Evolutionary conservation across 805 yeast genomes (phyloP).

Genomic region (Pichia kluyveri): DNA sequence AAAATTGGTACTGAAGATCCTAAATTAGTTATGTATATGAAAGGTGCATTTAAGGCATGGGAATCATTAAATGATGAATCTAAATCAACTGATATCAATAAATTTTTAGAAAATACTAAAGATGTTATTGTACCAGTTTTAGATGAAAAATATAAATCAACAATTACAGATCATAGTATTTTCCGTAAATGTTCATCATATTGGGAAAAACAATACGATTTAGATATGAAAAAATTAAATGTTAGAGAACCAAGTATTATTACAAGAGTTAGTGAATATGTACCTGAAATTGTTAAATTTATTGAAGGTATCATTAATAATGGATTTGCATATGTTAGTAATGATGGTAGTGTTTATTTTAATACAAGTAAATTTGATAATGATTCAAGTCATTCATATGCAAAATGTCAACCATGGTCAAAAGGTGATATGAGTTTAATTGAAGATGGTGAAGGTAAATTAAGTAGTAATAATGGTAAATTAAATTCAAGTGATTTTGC

Average conservation of each 20-base stretch:
- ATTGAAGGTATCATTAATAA: slow-evolving; percentile 66
- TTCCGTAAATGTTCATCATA: slow-evolving; percentile 75
- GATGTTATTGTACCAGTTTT: slow-evolving; percentile 68
- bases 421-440: slow-evolving; percentile 80
- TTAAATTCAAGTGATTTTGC: slow-evolving; percentile 83
- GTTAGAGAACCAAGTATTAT: slow-evolving; percentile 80
- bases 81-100: slow-evolving; percentile 18
- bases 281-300: slow-evolving; percentile 82
- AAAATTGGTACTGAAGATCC: slow-evolving; percentile 52
- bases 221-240: slow-evolving; percentile 78
- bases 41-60: slow-evolving; percentile 49
- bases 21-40: slow-evolving; percentile 79
- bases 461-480: slow-evolving; percentile 46
- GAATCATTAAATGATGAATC: slow-evolving; percentile 7
- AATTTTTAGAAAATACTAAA: slow-evolving; percentile 45
- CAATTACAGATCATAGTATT: slow-evolving; percentile 76
- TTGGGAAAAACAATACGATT: slow-evolving; percentile 82
- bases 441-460: slow-evolving; percentile 91
- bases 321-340: slow-evolving; percentile 77
- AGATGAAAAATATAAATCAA: slow-evolving; percentile 63
- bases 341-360: slow-evolving; percentile 93
- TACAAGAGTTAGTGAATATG: slow-evolving; percentile 91
- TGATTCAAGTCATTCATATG: slow-evolving; percentile 69
- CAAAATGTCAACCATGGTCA: slow-evolving; percentile 97
- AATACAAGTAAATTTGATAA: slow-evolving; percentile 78